Percentiles rank a stretch among this genome's conserved stretches.
phyloP scores from a whole-genome alignment of 2,329 filamentous ascomycete species.

The Aspergillus sp. region DNA sequence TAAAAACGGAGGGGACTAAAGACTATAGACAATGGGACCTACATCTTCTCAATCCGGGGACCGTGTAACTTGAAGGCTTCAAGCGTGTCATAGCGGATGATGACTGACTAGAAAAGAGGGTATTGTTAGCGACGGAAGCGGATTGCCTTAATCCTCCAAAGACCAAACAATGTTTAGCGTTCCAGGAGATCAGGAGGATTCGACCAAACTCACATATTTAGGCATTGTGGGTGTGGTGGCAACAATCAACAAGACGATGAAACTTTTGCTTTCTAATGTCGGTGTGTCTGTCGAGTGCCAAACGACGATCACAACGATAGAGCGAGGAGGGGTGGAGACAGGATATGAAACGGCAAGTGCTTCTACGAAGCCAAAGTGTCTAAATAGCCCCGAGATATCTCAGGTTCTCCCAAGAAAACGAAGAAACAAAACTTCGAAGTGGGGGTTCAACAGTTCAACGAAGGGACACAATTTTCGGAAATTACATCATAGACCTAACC shows the following conservation, averaged over 20 bases:
- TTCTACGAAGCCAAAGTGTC: no score
- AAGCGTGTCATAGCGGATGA: conserved; percentile 13
- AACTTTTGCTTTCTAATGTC: no score
- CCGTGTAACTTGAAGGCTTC: conserved; percentile 17
- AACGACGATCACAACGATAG: no score
- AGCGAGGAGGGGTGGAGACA: no score
- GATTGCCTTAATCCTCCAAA: no score
- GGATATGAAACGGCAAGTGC: no score
- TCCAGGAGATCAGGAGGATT: no score
- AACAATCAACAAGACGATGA: neutral
- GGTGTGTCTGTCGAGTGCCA: no score
- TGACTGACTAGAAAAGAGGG: conserved; percentile 6
- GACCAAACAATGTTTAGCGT: no score
- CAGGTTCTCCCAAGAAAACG: neutral
- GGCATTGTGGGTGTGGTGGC: conserved; percentile 13
- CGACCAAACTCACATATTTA: conserved; percentile 13
- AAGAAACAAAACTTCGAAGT: neutral
- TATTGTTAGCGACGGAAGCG: neutral
- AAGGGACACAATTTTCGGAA: neutral
- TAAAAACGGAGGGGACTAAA: neutral
- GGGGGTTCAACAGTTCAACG: neutral
- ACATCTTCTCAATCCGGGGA: conserved; percentile 15
- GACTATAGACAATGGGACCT: neutral
- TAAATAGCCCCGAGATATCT: neutral
- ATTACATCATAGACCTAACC: neutral